Base-by-base conservation (phyloP, 495 filamentous ascomycete genomes). In the Letharia lupina region DNA sequence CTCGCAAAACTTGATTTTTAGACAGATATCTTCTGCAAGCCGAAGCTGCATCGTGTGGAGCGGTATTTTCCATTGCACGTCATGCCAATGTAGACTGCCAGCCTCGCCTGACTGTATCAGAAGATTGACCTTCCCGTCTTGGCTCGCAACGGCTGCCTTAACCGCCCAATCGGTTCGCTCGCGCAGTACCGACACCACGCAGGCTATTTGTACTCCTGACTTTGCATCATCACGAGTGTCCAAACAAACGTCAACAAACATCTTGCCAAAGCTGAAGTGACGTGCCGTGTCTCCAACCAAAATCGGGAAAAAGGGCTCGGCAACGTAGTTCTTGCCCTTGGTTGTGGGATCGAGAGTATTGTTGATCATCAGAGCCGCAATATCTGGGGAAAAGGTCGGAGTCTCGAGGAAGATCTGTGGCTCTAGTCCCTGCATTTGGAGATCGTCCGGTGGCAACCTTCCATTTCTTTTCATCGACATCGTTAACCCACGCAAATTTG, bases 381-480 rank as follows among this genome's bases (percentile, higher is more conserved):
- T 84, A 70, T 92, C 87, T 16, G 86, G 81, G 8, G 86, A 82
- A 63, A 92, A 81, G 39, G 80, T 77, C 1, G 89, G 89, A 72
- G 91, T 90, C 63, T 86, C 77, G 45, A 92, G 66, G 86, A 91
- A 94, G 28, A 96, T 86, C 8, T 79, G 84, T 28, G 85, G 85
- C 68, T 96, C 86, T 50, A 89, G 80, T 2, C 84, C 83, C 66
- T 89, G 86, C 20, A 83, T 77, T 42, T 89, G 83, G 37, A 85
- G 80, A 40, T 75, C 75, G 59, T 78, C 72, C 1, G 86, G 81
- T 4, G 89, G 83, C 66, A 96, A 77, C 60, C 91, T 86, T 47
- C 86, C 83, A 70, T 93, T 92, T 50, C 88, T 80, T 73, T 87
- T 89, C 84, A 96, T 95, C 1, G 90, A 94, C 69, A 88, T 81